Evolutionary conservation across 2,329 filamentous ascomycete genomes (phyloP).

Genomic region (Paecilomyces sp.): DNA sequence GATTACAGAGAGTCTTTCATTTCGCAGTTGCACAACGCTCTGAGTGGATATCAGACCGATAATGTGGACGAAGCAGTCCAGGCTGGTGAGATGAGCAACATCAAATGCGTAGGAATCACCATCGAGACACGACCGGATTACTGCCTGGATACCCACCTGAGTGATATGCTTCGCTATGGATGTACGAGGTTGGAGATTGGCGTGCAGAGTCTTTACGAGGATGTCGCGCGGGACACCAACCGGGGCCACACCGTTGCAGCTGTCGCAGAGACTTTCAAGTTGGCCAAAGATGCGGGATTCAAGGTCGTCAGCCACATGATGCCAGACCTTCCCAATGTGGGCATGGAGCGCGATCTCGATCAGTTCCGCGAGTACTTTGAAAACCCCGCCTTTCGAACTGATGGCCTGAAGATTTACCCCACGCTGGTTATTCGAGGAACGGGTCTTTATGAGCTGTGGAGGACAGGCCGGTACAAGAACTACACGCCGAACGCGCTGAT

Average conservation of each 20-base stretch:
- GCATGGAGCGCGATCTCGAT: conserved; percentile 94
- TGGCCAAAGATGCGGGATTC: conserved; percentile 97
- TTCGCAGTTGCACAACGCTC: conserved; percentile 88
- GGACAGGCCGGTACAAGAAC: conserved; percentile 94
- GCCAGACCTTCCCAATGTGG: conserved; percentile 95
- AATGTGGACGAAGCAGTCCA: conserved; percentile 94
- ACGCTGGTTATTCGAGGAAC: conserved; percentile 96
- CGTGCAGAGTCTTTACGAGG: conserved; percentile 94
- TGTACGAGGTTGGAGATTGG: conserved; percentile 92
- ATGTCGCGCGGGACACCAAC: conserved; percentile 97
- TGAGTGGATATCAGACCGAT: conserved; percentile 89
- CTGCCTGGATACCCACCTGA: conserved; percentile 89
- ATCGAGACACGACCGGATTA: conserved; percentile 98
- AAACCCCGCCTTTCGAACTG: conserved; percentile 90
- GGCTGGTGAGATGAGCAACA: conserved; percentile 91
- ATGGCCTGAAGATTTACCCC: conserved; percentile 96
- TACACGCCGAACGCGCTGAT: conserved; percentile 97
- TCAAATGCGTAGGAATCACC: conserved; percentile 97
- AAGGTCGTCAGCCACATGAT: conserved; percentile 99
- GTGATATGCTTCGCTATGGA: conserved; percentile 94
- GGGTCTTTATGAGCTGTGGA: conserved; percentile 93
- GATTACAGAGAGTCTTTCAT: conserved; percentile 92
- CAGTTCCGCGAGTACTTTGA: conserved; percentile 98
- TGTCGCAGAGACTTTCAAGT: conserved; percentile 91
- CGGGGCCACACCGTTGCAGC: conserved; percentile 91